phyloP scores from a whole-genome alignment of 495 filamentous ascomycete genomes.

The Durotheca rogersii region DNA sequence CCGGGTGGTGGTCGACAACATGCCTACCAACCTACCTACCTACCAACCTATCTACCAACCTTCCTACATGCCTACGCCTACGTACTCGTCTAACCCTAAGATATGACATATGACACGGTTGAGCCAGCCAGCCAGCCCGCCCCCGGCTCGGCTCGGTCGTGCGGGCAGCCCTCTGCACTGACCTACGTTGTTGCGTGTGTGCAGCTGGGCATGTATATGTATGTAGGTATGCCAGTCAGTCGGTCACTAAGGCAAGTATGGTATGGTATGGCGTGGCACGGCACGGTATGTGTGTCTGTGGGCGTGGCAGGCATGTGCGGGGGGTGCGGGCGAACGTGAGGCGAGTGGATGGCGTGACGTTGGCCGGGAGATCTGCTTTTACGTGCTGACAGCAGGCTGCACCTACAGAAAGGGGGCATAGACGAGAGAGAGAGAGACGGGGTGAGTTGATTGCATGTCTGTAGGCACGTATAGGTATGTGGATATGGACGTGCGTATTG shows the following conservation, averaged over 20 bases:
- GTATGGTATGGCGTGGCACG: too few species aligned
- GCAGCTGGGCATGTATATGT: too few species aligned
- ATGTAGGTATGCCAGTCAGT: too few species aligned
- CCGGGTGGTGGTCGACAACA: conserved; percentile 7
- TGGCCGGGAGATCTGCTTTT: conserved; percentile 33
- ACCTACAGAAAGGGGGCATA: too few species aligned
- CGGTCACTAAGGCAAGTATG: neutral
- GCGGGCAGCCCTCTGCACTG: too few species aligned
- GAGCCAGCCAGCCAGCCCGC: neutral
- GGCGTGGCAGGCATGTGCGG: conserved; percentile 4
- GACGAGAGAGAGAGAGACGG: too few species aligned
- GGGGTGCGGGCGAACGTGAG: conserved; percentile 11
- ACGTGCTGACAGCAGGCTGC: conserved; percentile 31
- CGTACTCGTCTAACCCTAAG: too few species aligned
- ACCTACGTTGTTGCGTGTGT: too few species aligned
- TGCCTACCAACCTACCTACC: too few species aligned
- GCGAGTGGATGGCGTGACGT: conserved; percentile 28
- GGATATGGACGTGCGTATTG: neutral
- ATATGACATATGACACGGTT: neutral
- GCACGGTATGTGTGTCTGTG: neutral
- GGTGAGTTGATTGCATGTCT: conserved; percentile 20
- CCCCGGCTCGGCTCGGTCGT: too few species aligned
- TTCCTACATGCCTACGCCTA: too few species aligned
- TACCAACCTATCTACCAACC: too few species aligned
- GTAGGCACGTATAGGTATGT: conserved; percentile 3